Conservation (phyloP, 2,329 filamentous ascomycete species). For the Paramyrothecium sp. region DNA sequence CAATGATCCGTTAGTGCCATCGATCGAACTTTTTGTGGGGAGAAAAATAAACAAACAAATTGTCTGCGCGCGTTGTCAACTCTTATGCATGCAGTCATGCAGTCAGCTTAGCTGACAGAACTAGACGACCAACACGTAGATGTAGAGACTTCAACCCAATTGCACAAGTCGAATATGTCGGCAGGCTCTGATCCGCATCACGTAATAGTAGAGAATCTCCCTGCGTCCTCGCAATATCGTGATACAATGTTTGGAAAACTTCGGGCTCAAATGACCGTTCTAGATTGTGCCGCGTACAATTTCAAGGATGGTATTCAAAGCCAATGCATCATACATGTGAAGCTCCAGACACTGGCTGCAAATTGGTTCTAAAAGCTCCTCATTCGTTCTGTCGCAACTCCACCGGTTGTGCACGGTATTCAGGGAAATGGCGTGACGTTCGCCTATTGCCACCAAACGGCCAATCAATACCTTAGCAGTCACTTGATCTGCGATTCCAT, state of each 20-base stretch:
- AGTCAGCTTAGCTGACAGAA: background rate
- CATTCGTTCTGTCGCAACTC: background rate
- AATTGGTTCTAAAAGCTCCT: background rate
- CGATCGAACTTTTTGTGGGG: no score
- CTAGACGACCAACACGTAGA: no score
- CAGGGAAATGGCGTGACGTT: background rate
- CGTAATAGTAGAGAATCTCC: background rate
- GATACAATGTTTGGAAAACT: background rate
- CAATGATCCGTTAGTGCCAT: no score
- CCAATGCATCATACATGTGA: background rate
- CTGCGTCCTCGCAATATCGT: background rate
- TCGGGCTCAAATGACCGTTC: background rate
- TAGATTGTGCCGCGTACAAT: background rate
- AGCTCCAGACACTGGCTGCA: background rate
- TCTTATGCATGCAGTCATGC: background rate
- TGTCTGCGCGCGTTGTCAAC: no score
- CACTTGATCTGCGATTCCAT: background rate
- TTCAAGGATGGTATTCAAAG: background rate
- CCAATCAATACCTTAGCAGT: background rate
- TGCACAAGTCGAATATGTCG: background rate
- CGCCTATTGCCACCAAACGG: background rate
- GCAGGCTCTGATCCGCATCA: background rate
- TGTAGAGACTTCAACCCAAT: background rate
- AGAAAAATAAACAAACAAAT: no score
- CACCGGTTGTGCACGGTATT: background rate